Percentiles rank a stretch among this genome's conserved stretches.
Conservation (phyloP, 1,284 basidiomycete species). For the Xanthoconium separans region DNA sequence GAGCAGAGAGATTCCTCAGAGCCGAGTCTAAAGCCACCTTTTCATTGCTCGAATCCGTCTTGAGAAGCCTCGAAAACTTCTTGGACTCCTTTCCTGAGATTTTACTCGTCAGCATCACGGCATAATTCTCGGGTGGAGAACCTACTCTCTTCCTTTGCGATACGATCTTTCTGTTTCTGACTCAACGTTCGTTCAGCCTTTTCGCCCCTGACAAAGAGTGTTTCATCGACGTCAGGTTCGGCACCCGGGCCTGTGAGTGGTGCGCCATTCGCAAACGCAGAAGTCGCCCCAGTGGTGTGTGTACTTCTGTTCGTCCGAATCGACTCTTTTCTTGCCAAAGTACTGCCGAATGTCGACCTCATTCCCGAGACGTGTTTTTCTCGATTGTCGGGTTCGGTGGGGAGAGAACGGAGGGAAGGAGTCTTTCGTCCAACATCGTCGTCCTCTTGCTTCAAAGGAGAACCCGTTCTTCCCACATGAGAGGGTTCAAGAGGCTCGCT, state of each 20-base stretch:
- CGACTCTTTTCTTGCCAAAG: constrained; percentile 21
- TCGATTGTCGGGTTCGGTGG: constrained; percentile 10
- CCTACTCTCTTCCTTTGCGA: constrained; percentile 28
- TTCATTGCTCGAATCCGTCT: constrained; percentile 28
- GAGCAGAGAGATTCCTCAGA: constrained; percentile 24
- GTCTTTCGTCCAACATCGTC: constrained; percentile 1
- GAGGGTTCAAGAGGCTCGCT: neutral
- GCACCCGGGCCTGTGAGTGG: constrained; percentile 22
- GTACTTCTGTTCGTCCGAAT: constrained; percentile 22
- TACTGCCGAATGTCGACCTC: neutral
- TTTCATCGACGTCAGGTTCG: constrained; percentile 24
- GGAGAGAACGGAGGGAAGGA: constrained; percentile 27
- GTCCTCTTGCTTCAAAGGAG: neutral
- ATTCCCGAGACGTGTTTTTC: constrained; percentile 5
- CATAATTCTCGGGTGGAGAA: neutral
- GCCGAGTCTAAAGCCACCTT: constrained; percentile 30
- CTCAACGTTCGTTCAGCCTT: constrained; percentile 29
- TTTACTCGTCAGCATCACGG: neutral
- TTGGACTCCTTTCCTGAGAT: constrained; percentile 24
- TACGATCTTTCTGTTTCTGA: constrained; percentile 29
- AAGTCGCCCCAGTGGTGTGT: constrained; percentile 10
- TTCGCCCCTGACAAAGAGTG: constrained; percentile 16
- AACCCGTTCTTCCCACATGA: neutral
- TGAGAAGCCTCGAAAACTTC: constrained; percentile 28
- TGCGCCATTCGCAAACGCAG: constrained; percentile 29